A percentile compares a stretch with the other conserved stretches of the same genome.
Conservation (phyloP, 2,329 filamentous ascomycete species). For the Alternaria triticina region DNA sequence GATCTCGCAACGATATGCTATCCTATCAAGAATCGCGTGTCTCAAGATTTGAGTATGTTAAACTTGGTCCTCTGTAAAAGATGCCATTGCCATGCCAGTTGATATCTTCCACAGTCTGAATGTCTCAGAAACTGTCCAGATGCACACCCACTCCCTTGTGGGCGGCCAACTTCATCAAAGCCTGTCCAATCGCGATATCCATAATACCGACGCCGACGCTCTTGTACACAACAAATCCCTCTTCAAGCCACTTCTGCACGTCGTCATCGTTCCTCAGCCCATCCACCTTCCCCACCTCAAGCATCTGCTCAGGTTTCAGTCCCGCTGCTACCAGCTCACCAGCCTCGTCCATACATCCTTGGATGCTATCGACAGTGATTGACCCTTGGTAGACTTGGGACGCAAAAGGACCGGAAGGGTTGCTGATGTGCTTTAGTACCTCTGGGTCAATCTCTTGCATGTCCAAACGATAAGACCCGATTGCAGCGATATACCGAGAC, state of each 20-base stretch:
- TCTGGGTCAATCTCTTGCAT: conserved; percentile 59
- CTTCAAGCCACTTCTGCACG: conserved; percentile 23
- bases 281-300: conserved; percentile 16
- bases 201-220: conserved; percentile 60
- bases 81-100: neutral
- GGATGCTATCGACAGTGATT: conserved; percentile 36
- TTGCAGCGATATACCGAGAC: conserved; percentile 32
- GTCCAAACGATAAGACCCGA: conserved; percentile 41
- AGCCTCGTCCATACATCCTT: conserved; percentile 55
- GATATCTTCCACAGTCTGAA: rapidly evolving
- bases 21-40: neutral
- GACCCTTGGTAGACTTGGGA: conserved; percentile 3
- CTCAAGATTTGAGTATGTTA: neutral
- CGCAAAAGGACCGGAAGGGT: neutral
- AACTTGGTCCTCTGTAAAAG: too few relatives aligned
- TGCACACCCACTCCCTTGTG: conserved; percentile 18
- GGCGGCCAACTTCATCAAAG: conserved; percentile 21
- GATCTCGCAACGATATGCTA: too few relatives aligned
- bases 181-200: conserved; percentile 54
- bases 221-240: conserved; percentile 56
- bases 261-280: neutral
- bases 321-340: conserved; percentile 55
- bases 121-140: conserved; percentile 16
- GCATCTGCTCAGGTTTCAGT: conserved; percentile 27
- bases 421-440: conserved; percentile 40